A percentile compares a stretch with the other conserved stretches of the same genome.
Conservation (phyloP, 2,329 filamentous ascomycete genomes). For the Sclerotinia glacialis region DNA sequence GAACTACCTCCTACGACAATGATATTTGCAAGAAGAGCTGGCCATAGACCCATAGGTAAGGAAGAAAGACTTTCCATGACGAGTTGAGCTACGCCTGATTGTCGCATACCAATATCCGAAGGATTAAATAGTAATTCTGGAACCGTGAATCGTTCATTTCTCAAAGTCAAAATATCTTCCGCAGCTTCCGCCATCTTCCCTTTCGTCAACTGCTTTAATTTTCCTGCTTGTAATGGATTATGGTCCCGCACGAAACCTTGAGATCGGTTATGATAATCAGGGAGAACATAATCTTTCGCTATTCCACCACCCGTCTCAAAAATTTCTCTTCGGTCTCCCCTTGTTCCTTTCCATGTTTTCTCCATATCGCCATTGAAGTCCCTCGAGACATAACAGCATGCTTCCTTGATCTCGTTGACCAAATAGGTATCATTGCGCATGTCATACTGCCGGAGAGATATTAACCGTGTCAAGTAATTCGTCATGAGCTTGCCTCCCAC, state of each 20-base stretch:
- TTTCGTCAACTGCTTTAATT: slow-evolving; percentile 46
- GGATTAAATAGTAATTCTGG: slow-evolving; percentile 90
- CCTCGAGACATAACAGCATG: slow-evolving; percentile 75
- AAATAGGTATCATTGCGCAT: slow-evolving; percentile 92
- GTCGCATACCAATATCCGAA: slow-evolving; percentile 77
- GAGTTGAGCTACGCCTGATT: slow-evolving; percentile 79
- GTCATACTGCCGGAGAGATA: slow-evolving; percentile 90
- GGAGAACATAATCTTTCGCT: slow-evolving; percentile 87
- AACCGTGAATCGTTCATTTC: slow-evolving; percentile 87
- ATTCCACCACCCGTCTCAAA: slow-evolving; percentile 55
- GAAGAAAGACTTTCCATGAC: slow-evolving; percentile 73
- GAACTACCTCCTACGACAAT: slow-evolving; percentile 86
- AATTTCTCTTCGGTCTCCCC: slow-evolving; percentile 53
- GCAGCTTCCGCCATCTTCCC: slow-evolving; percentile 46
- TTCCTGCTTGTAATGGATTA: slow-evolving; percentile 62
- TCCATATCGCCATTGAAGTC: slow-evolving; percentile 80
- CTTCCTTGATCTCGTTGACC: slow-evolving; percentile 94
- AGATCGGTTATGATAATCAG: slow-evolving; percentile 63
- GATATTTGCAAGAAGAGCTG: slow-evolving; percentile 80
- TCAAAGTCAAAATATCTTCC: slow-evolving; percentile 82
- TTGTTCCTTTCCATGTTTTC: slow-evolving; percentile 74
- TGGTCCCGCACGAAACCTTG: slow-evolving; percentile 74
- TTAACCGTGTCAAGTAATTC: slow-evolving; percentile 84
- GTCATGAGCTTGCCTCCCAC: slow-evolving; percentile 91
- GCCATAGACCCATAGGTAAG: slow-evolving; percentile 79